Conservation (phyloP, 805 yeast species). For the Ogataea philodendri region DNA sequence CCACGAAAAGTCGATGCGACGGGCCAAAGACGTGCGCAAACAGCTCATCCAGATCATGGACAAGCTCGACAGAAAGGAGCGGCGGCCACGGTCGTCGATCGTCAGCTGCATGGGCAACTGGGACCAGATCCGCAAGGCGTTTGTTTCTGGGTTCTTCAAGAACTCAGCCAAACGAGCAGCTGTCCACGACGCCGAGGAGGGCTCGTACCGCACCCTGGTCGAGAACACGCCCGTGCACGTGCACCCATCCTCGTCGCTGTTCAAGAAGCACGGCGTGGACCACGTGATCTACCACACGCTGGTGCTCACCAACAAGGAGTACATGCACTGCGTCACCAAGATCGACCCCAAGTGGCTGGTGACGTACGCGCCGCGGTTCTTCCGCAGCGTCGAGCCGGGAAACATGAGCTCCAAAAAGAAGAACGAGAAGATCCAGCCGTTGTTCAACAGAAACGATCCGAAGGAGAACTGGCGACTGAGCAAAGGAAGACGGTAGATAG, state of each 20-base stretch:
- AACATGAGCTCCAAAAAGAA: slow-evolving; percentile 50
- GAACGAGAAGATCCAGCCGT: slow-evolving; percentile 68
- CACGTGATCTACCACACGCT: slow-evolving; percentile 81
- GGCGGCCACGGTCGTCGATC: slow-evolving; percentile 22
- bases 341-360: slow-evolving; percentile 80
- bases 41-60: slow-evolving; percentile 64
- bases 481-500: slow-evolving; percentile 35
- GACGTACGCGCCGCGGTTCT: slow-evolving; percentile 70
- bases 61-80: slow-evolving; percentile 36
- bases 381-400: slow-evolving; percentile 56
- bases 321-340: slow-evolving; percentile 84
- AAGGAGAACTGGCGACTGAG: slow-evolving; percentile 79
- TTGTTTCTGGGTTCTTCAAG: slow-evolving; percentile 67
- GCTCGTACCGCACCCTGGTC: slow-evolving; percentile 51
- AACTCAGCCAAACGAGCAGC: slow-evolving; percentile 65
- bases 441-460: slow-evolving; percentile 57
- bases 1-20: slow-evolving; percentile 70
- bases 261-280: slow-evolving; percentile 53
- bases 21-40: slow-evolving; percentile 76
- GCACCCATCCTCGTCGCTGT: slow-evolving; percentile 83
- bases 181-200: slow-evolving; percentile 40
- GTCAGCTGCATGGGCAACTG: slow-evolving; percentile 53
- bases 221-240: slow-evolving; percentile 73
- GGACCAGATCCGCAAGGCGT: slow-evolving; percentile 56
- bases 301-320: slow-evolving; percentile 81